Evolutionary conservation across 2,329 filamentous ascomycete genomes (phyloP).

Genomic region (Penicillium hesseltinei): DNA sequence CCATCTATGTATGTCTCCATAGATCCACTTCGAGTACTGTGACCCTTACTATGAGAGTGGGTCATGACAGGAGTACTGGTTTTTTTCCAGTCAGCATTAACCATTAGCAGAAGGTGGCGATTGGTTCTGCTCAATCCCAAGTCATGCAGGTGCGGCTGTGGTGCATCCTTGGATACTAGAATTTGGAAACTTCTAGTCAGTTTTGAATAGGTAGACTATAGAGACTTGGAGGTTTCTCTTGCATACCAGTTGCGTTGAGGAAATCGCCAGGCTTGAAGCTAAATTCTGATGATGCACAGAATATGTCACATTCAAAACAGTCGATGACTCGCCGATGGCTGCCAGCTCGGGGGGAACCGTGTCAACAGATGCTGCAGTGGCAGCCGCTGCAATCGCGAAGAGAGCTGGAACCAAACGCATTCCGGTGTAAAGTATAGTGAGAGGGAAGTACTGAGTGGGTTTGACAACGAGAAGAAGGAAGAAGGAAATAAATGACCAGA

Average conservation of each 20-base stretch:
- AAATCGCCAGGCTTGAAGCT: neutral
- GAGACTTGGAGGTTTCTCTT: neutral
- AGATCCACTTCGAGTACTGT: too few species aligned
- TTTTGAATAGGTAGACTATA: too few species aligned
- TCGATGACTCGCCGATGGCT: neutral
- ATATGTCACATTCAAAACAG: neutral
- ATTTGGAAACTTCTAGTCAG: too few species aligned
- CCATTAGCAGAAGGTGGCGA: too few species aligned
- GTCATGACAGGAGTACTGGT: too few species aligned
- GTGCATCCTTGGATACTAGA: too few species aligned
- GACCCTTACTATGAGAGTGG: too few species aligned
- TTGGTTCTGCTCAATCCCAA: too few species aligned
- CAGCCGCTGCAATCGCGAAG: neutral
- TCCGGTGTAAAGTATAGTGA: neutral
- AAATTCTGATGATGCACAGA: neutral
- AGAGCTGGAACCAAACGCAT: neutral
- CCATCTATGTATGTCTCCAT: too few species aligned
- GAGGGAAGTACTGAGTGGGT: neutral
- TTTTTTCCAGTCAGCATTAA: too few species aligned
- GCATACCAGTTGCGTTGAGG: neutral
- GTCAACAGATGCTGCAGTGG: neutral
- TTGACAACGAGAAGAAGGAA: neutral
- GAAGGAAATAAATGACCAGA: too few species aligned
- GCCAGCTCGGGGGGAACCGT: neutral
- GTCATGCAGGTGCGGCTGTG: too few species aligned